Percentiles rank a stretch among this genome's conserved stretches.
Conservation (phyloP, 805 yeast genomes). For the Cyberlindnera petersonii region DNA sequence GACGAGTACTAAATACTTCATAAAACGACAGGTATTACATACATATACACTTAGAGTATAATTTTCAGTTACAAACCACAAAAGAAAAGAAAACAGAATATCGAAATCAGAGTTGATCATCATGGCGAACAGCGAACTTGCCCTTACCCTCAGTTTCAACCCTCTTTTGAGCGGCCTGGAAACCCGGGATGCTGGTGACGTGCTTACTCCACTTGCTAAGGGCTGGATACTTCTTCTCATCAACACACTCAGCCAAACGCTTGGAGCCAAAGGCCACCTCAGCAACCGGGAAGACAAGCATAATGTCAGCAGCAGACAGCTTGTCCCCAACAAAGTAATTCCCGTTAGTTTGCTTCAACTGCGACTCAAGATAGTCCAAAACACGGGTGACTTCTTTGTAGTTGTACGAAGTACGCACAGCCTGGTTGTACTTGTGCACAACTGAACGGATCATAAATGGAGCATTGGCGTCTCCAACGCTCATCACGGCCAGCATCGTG, state of each 20-base stretch:
- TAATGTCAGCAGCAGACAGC: conserved; percentile 55
- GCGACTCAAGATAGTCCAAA: conserved; percentile 28
- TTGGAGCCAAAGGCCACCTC: conserved; percentile 25
- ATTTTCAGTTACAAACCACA: too few relatives aligned
- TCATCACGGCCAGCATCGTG: conserved; percentile 29
- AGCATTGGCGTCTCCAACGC: conserved; percentile 32
- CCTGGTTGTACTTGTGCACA: conserved; percentile 39
- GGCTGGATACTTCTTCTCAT: conserved; percentile 25
- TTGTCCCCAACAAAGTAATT: conserved; percentile 45
- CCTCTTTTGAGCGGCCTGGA: conserved; percentile 43
- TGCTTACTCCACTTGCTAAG: conserved; percentile 26
- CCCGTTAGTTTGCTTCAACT: conserved; percentile 1
- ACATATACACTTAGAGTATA: too few relatives aligned
- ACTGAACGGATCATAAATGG: conserved; percentile 48
- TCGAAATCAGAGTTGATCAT: background rate
- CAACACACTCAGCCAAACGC: conserved; percentile 11
- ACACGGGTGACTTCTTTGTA: conserved; percentile 40
- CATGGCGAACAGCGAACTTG: conserved; percentile 3
- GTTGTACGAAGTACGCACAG: conserved; percentile 44
- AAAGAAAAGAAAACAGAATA: too few relatives aligned
- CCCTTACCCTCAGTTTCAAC: conserved; percentile 5
- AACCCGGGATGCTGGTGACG: conserved; percentile 27
- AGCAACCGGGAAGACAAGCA: conserved; percentile 39
- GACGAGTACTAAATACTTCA: too few relatives aligned
- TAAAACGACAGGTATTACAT: too few relatives aligned